Percentiles rank a stretch among this genome's conserved stretches.
Evolutionary conservation across 2,329 filamentous ascomycete species (phyloP).

Genomic region (Fusarium stilboides): DNA sequence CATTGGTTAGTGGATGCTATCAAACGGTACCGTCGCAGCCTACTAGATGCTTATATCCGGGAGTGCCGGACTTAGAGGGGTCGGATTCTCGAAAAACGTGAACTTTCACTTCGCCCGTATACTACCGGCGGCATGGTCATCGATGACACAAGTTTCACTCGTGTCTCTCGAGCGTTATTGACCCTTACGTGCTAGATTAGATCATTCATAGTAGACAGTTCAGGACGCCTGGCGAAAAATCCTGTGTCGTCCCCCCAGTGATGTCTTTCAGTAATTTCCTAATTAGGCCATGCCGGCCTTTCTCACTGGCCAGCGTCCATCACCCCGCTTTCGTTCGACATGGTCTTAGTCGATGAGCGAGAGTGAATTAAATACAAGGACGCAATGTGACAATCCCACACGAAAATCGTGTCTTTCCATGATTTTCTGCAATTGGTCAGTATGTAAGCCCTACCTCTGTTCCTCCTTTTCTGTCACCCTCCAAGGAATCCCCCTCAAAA

Average conservation of each 20-base stretch:
- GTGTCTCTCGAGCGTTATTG: too few species aligned
- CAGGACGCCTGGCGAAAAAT: too few species aligned
- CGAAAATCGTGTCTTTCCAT: background rate
- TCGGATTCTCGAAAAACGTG: too few species aligned
- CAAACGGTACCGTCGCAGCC: too few species aligned
- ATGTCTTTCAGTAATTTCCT: conserved; percentile 45
- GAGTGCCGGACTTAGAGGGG: too few species aligned
- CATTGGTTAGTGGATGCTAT: too few species aligned
- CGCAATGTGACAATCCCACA: conserved; percentile 10
- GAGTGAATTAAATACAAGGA: conserved; percentile 22
- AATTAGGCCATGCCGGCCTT: conserved; percentile 47
- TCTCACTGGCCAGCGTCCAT: conserved; percentile 50
- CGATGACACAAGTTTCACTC: too few species aligned
- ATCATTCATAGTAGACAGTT: too few species aligned
- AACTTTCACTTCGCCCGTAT: too few species aligned
- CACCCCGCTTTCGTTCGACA: conserved; percentile 40
- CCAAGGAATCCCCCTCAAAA: background rate
- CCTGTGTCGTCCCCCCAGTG: background rate
- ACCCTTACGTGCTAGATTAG: too few species aligned
- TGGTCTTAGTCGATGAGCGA: conserved; percentile 7
- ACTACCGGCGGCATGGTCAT: too few species aligned
- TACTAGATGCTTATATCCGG: too few species aligned
- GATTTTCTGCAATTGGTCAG: background rate
- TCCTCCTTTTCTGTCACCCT: background rate
- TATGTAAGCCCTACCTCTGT: conserved; percentile 1